A percentile compares a stretch with the other conserved stretches of the same genome.
Evolutionary conservation across 257 asterid species (phyloP).

Genomic region (Rhazya stricta): DNA sequence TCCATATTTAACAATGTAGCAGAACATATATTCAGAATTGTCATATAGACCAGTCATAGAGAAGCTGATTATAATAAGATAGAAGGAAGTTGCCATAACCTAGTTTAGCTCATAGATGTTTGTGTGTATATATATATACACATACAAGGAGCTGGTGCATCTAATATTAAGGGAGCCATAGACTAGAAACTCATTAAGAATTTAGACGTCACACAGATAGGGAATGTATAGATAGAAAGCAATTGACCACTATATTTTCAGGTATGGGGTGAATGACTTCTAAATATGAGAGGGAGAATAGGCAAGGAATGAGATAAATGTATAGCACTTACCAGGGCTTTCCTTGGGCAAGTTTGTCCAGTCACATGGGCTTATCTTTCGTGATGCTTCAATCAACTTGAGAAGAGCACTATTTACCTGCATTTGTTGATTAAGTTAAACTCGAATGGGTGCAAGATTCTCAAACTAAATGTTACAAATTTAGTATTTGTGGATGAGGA

Average conservation of each 20-base stretch:
- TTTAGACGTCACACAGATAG: neutral
- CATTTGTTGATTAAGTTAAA: neutral
- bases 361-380: slow-evolving; percentile 34
- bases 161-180: neutral
- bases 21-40: neutral
- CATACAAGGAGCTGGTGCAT: neutral
- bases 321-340: slow-evolving; percentile 53
- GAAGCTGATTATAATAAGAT: neutral
- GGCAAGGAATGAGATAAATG: slow-evolving; percentile 7
- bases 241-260: neutral
- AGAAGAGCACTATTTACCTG: slow-evolving; percentile 85
- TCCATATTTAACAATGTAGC: neutral
- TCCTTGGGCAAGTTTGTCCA: slow-evolving; percentile 84
- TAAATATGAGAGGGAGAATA: neutral
- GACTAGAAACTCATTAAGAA: neutral
- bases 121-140: neutral
- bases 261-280: neutral
- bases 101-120: neutral
- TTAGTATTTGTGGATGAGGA: neutral
- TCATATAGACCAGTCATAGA: too few relatives aligned
- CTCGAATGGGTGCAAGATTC: neutral
- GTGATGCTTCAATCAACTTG: slow-evolving; percentile 69
- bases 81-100: neutral
- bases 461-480: neutral
- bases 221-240: neutral